Conservation (phyloP, 139 green algal species). For the Micromonas pusilla region DNA sequence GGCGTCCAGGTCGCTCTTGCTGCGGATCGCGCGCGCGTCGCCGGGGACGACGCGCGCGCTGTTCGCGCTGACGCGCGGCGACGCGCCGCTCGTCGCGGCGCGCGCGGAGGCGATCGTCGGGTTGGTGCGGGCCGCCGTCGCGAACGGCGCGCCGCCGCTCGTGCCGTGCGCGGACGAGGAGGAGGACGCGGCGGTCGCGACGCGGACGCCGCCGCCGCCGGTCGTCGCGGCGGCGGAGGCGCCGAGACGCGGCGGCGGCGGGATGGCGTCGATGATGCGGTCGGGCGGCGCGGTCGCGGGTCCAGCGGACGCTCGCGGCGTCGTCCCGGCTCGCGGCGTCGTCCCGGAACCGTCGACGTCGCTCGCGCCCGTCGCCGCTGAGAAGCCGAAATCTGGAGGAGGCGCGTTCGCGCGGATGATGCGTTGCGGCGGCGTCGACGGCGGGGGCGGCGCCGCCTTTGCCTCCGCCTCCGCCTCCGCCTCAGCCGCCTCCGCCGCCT, state of each 20-base stretch:
- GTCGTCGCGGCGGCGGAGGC: not conserved
- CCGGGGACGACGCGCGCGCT: not conserved
- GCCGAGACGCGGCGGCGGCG: not conserved
- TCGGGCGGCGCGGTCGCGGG: too few species aligned
- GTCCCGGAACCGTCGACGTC: too few species aligned
- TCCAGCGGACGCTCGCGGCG: too few species aligned
- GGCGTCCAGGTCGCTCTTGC: constrained; percentile 62
- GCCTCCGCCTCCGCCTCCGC: too few species aligned
- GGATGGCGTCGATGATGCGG: not conserved
- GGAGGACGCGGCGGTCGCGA: not conserved
- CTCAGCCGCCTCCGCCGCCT: too few species aligned
- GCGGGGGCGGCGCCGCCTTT: too few species aligned
- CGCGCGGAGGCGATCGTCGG: constrained; percentile 7
- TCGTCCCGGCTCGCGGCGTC: too few species aligned
- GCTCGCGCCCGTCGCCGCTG: too few species aligned
- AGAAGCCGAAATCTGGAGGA: too few species aligned
- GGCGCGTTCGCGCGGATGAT: too few species aligned
- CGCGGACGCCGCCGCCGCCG: not conserved
- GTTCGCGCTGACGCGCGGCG: not conserved
- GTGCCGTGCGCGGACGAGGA: not conserved
- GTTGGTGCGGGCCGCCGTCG: not conserved
- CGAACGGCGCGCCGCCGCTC: not conserved
- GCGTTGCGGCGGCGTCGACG: too few species aligned
- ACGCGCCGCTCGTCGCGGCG: constrained; percentile 15
- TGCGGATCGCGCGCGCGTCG: constrained; percentile 45